Percentiles rank a stretch among this genome's conserved stretches.
phyloP scores from a whole-genome alignment of 1,284 basidiomycete genomes.

The Cryptococcus sp. region DNA sequence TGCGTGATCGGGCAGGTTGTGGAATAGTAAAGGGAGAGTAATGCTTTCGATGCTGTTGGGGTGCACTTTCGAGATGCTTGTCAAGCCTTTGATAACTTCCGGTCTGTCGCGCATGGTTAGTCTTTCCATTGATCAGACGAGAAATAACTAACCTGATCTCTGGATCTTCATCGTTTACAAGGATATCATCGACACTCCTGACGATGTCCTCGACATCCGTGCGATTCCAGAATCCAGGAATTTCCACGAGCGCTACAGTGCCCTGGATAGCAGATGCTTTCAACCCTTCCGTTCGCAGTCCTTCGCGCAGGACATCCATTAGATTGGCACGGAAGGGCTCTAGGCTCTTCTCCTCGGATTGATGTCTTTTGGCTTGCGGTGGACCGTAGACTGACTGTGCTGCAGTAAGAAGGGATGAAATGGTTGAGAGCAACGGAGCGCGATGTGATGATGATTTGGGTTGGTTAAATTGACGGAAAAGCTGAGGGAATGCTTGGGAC shows the following conservation, averaged over 20 bases:
- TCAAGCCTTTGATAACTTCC: conserved; percentile 67
- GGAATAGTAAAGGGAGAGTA: conserved; percentile 78
- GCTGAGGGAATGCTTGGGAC: conserved; percentile 67
- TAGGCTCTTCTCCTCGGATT: conserved; percentile 56
- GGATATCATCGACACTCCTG: conserved; percentile 67
- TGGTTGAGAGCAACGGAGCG: conserved; percentile 66
- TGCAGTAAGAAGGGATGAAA: conserved; percentile 53
- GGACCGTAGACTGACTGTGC: conserved; percentile 45
- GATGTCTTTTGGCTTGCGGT: conserved; percentile 28
- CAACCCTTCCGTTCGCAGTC: conserved; percentile 55
- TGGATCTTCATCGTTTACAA: conserved; percentile 62
- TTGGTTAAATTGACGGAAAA: conserved; percentile 72
- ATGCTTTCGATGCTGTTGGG: conserved; percentile 71
- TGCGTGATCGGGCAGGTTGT: conserved; percentile 66
- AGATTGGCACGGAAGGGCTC: conserved; percentile 73
- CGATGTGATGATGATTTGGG: conserved; percentile 76
- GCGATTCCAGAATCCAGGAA: conserved; percentile 64
- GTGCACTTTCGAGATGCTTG: conserved; percentile 63
- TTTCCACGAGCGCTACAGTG: conserved; percentile 65
- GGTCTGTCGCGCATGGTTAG: conserved; percentile 56
- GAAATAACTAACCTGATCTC: conserved; percentile 60
- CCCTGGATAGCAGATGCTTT: conserved; percentile 60
- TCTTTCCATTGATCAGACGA: not conserved
- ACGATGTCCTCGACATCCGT: conserved; percentile 79
- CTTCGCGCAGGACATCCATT: conserved; percentile 48